Evolutionary conservation across 2,329 filamentous ascomycete species (phyloP), one percentile per base, ranked within the genome.

Genomic region (Ophiobolus disseminans): DNA sequence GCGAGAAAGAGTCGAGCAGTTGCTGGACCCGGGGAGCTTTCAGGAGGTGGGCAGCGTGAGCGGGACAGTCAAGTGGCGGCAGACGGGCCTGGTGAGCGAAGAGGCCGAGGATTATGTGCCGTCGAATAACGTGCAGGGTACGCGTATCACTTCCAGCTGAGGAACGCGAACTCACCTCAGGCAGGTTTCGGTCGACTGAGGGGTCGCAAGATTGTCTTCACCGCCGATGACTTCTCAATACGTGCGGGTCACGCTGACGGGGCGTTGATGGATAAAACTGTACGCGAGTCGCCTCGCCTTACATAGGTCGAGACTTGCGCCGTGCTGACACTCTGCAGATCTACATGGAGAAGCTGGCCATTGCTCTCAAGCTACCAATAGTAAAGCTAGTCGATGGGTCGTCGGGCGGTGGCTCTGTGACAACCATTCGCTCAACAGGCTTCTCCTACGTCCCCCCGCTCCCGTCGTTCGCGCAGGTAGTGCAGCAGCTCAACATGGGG

Each of bases 221-320:
- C 85, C 0, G 84, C 83, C 0, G 84, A 87, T 61, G 85, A 87
- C 62, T 87, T 86, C 55, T 82, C 78, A 1, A 80, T 87, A 21
- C 74, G 85, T 5, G 83, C 83, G 21, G 85, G 85, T 1, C 85
- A 87, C 73, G 83, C 84, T 0, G 85, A 87, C 68, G 85, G 85
- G 0, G 76, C 82, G 11, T 73, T 82, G 25, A 75, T 81, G 63
- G 81, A 78, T 35, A 85, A 84, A 69, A 86, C 83, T 1, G 60
- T 70, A 53, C 7, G 61, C 41, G 28, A 7, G 4, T 2, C 11
- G 7, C 30, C 3, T 37, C 13, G 8, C 23, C 13, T 7, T 5
- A 22, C 5, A 6, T 7, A n/a, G 19, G 16, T n/a, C 17, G 4
- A 23, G 14, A 10, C n/a, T n/a, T n/a, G n/a, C 1, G n/a, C 30